A percentile compares a stretch with the other conserved stretches of the same genome.
Evolutionary conservation across 192 early-diverging fungal genomes (phyloP).

Genomic region (Paraglomus occultum): DNA sequence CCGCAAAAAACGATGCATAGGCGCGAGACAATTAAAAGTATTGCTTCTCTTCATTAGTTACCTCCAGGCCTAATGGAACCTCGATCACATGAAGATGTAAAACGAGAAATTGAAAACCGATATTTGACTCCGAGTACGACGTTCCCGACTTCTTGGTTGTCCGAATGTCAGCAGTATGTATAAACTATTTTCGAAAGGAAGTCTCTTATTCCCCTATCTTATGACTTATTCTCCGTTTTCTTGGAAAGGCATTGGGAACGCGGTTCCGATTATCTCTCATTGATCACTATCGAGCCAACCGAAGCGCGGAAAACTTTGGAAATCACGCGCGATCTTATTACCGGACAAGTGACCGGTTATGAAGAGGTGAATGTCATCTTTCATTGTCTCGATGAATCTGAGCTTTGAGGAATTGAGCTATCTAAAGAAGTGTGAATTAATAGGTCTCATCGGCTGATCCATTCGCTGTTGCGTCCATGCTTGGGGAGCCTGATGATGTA

Average conservation of each 20-base stretch:
- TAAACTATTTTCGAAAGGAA: constrained; percentile 24
- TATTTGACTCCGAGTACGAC: constrained; percentile 52
- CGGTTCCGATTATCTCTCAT: constrained; percentile 40
- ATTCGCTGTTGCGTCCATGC: constrained; percentile 54
- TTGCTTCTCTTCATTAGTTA: not conserved
- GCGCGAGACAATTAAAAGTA: too few species aligned
- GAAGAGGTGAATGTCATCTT: constrained; percentile 36
- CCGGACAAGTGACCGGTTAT: constrained; percentile 49
- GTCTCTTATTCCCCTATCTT: not conserved
- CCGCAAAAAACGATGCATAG: too few species aligned
- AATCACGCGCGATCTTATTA: constrained; percentile 52
- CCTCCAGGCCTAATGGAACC: constrained; percentile 21
- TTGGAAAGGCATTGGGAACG: constrained; percentile 41
- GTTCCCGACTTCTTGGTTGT: constrained; percentile 54
- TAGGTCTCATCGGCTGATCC: constrained; percentile 21
- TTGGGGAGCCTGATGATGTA: constrained; percentile 52
- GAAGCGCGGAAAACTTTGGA: constrained; percentile 48
- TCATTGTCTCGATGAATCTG: constrained; percentile 28
- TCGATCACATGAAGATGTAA: constrained; percentile 41
- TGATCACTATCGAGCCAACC: constrained; percentile 45
- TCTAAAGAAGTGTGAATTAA: not conserved
- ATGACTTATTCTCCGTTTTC: not conserved
- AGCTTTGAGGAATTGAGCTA: not conserved
- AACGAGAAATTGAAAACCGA: constrained; percentile 49
- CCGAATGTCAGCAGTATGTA: constrained; percentile 52